Percentiles rank a stretch among this genome's conserved stretches.
phyloP scores from a whole-genome alignment of 2,329 filamentous ascomycete species.

The Cladosporium sp. region DNA sequence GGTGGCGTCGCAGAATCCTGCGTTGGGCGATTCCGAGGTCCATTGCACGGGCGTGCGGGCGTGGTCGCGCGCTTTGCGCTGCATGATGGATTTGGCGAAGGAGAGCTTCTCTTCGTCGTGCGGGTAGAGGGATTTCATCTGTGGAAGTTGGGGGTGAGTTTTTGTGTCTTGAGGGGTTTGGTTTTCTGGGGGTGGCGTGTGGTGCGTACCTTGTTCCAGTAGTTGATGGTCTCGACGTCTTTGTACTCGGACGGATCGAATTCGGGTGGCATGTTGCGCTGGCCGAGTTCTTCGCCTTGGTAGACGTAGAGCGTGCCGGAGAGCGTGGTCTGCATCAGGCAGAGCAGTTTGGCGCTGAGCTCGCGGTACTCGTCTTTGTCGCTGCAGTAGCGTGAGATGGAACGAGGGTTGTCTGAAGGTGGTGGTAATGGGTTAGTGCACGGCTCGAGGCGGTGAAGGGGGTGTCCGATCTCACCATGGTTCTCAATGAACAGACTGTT shows the following conservation, averaged over 20 bases:
- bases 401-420: conserved; percentile 42
- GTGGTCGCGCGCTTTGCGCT: conserved; percentile 61
- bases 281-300: conserved; percentile 49
- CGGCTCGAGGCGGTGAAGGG: neutral
- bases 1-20: conserved; percentile 56
- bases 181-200: neutral
- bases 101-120: conserved; percentile 36
- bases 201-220: conserved; percentile 43
- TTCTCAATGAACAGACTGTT: conserved; percentile 52
- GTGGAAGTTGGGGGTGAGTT: conserved; percentile 6
- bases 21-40: conserved; percentile 49
- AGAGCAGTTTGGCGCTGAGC: conserved; percentile 44
- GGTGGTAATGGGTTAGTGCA: neutral
- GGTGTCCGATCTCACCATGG: conserved; percentile 37
- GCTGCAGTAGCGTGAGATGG: conserved; percentile 45
- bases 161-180: neutral
- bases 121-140: conserved; percentile 36
- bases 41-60: conserved; percentile 67
- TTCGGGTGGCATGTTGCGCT: conserved; percentile 44
- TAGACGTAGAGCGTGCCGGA: conserved; percentile 50
- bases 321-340: conserved; percentile 45
- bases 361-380: conserved; percentile 45
- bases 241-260: conserved; percentile 46
- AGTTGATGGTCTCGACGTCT: conserved; percentile 54
- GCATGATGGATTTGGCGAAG: conserved; percentile 50